A percentile compares a stretch with the other conserved stretches of the same genome.
phyloP scores from a whole-genome alignment of 2,329 filamentous ascomycete genomes.

The Xylariomycetidae sp. region DNA sequence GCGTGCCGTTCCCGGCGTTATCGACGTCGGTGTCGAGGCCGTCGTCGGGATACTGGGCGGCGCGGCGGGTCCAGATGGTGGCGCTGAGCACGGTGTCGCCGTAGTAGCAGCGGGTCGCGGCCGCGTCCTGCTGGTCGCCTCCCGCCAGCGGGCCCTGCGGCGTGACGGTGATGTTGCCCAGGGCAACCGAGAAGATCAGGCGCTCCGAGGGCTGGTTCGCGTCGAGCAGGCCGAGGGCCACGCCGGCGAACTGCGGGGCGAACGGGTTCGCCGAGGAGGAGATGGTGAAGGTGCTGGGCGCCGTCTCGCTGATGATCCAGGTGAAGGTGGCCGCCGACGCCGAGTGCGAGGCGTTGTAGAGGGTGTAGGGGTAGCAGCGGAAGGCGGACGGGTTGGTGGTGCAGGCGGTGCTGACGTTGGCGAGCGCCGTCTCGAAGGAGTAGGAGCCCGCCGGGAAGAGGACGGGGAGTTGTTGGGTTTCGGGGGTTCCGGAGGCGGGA shows the following conservation, averaged over 20 bases:
- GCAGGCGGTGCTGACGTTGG: conserved; percentile 49
- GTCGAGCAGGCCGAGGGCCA: conserved; percentile 12
- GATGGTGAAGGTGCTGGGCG: conserved; percentile 39
- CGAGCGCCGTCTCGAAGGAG: conserved; percentile 54
- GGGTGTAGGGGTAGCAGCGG: conserved; percentile 55
- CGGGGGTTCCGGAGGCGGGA: too few relatives aligned
- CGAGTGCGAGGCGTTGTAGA: conserved; percentile 36
- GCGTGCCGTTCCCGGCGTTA: conserved; percentile 2
- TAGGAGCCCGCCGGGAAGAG: conserved; percentile 60
- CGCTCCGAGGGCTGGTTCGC: conserved; percentile 44
- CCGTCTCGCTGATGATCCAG: conserved; percentile 50
- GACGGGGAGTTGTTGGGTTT: too few relatives aligned
- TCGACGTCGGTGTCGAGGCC: conserved; percentile 10
- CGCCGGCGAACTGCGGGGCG: conserved; percentile 44
- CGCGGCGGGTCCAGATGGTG: conserved; percentile 52
- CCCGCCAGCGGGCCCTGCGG: conserved; percentile 33
- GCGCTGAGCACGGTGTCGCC: conserved; percentile 50
- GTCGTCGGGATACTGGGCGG: conserved; percentile 24
- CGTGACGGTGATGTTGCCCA: conserved; percentile 49
- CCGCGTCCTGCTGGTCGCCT: conserved; percentile 20
- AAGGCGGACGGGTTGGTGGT: conserved; percentile 55
- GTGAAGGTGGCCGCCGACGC: conserved; percentile 49
- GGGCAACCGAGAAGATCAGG: conserved; percentile 51
- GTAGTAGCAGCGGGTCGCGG: conserved; percentile 54
- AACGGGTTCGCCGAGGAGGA: conserved; percentile 54